Evolutionary conservation across 805 yeast species (phyloP).

Genomic region (Monosporozyma siamensis): DNA sequence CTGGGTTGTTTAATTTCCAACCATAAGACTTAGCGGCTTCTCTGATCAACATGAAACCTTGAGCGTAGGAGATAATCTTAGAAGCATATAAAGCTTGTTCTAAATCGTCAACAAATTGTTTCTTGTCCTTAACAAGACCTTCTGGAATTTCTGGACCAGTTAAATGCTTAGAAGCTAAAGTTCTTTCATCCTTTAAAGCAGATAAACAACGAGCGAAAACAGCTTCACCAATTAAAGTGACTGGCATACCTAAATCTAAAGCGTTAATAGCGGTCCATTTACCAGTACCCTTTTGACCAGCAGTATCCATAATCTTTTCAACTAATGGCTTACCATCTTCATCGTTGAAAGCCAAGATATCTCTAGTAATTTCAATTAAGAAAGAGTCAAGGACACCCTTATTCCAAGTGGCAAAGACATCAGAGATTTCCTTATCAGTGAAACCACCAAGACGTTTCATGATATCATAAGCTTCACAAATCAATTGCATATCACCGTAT

Average conservation of each 20-base stretch:
- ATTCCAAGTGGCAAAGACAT: slow-evolving; percentile 89
- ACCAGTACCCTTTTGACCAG: slow-evolving; percentile 99
- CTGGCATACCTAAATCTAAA: slow-evolving; percentile 95
- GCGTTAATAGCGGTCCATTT: slow-evolving; percentile 99
- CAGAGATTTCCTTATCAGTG: slow-evolving; percentile 84
- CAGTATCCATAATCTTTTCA: slow-evolving; percentile 92
- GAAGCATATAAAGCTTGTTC: slow-evolving; percentile 99
- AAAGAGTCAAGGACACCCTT: slow-evolving; percentile 95
- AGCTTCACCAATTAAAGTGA: slow-evolving; percentile 96
- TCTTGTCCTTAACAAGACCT: slow-evolving; percentile 62
- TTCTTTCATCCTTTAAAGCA: slow-evolving; percentile 86
- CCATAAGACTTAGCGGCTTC: slow-evolving; percentile 96
- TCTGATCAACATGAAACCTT: slow-evolving; percentile 98
- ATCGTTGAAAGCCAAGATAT: slow-evolving; percentile 82
- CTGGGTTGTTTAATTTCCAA: slow-evolving; percentile 97
- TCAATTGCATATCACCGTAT: slow-evolving; percentile 99
- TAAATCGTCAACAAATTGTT: slow-evolving; percentile 80
- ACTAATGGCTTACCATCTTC: slow-evolving; percentile 86
- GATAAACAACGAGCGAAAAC: slow-evolving; percentile 95
- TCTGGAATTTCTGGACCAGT: slow-evolving; percentile 67
- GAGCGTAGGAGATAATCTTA: slow-evolving; percentile 96
- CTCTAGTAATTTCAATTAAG: slow-evolving; percentile 94
- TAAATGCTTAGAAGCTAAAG: slow-evolving; percentile 67
- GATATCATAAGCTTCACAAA: slow-evolving; percentile 94
- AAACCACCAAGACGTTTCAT: slow-evolving; percentile 90